Evolutionary conservation across 2,329 filamentous ascomycete species (phyloP).

Genomic region (Aspergillus sp.): DNA sequence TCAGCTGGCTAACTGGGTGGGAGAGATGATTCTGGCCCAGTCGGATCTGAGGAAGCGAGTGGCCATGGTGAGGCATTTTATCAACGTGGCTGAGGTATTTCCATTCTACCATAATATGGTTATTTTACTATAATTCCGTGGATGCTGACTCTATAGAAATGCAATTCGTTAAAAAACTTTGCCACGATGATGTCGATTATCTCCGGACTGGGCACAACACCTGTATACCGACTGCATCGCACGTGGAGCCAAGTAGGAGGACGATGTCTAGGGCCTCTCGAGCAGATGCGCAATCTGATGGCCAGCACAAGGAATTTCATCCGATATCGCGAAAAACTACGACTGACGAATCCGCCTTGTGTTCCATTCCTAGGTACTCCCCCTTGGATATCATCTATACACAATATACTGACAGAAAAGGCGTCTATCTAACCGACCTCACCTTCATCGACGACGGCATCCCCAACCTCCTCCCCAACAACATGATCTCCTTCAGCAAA

Average conservation of each 20-base stretch:
- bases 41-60: constrained; percentile 87
- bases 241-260: constrained; percentile 90
- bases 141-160: constrained; percentile 64
- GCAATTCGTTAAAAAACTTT: constrained; percentile 83
- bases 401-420: constrained; percentile 37
- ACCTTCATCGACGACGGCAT: constrained; percentile 98
- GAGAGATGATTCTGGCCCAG: constrained; percentile 90
- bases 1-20: constrained; percentile 95
- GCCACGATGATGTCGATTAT: constrained; percentile 93
- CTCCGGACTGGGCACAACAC: constrained; percentile 83
- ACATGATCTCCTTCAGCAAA: constrained; percentile 58
- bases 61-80: constrained; percentile 92
- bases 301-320: constrained; percentile 85
- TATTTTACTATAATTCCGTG: too few relatives aligned
- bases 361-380: constrained; percentile 87
- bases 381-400: constrained; percentile 1
- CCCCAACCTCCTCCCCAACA: constrained; percentile 83
- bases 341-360: constrained; percentile 84
- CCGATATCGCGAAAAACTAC: constrained; percentile 60
- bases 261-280: constrained; percentile 68
- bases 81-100: constrained; percentile 77
- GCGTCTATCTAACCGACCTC: constrained; percentile 88
- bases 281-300: constrained; percentile 86
- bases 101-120: not conserved
- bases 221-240: constrained; percentile 81